These are phyloP conservation scores for Daedaleopsis sinensis DNA, from an alignment of 768 basidiomycete species.

Conservation along the genomic window DNA sequence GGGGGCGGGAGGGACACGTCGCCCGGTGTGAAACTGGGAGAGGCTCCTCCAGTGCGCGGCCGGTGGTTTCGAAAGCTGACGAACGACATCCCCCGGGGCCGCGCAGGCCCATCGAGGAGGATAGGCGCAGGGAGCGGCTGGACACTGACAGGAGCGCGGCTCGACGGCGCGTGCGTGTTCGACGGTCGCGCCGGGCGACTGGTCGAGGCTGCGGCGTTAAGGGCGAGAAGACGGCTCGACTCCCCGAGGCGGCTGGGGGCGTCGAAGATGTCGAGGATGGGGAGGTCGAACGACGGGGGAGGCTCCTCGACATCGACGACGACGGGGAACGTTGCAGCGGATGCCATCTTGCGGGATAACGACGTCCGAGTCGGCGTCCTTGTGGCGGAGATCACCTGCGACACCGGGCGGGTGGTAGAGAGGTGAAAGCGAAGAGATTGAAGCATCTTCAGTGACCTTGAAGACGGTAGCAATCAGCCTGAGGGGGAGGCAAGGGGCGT, in stretches of 20 bases:
- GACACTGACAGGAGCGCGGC: neutral
- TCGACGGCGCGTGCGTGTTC: neutral
- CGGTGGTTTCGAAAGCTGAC: neutral
- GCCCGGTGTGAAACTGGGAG: conserved; percentile 21
- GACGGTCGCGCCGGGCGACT: conserved; percentile 22
- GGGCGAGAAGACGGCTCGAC: conserved; percentile 31
- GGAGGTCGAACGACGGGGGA: conserved; percentile 21
- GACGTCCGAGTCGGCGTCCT: neutral
- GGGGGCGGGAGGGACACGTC: conserved; percentile 34
- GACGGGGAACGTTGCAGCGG: conserved; percentile 7
- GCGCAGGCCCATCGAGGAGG: conserved; percentile 53
- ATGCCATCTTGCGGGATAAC: neutral
- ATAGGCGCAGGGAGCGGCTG: conserved; percentile 45
- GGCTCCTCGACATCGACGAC: conserved; percentile 12
- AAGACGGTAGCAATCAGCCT: neutral
- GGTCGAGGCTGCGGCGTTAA: conserved; percentile 5
- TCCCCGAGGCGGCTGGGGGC: conserved; percentile 45
- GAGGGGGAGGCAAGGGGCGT: neutral
- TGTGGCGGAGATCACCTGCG: neutral
- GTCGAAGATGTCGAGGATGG: conserved; percentile 56
- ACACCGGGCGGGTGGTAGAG: neutral
- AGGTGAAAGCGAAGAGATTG: neutral
- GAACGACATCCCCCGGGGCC: conserved; percentile 29
- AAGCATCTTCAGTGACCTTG: neutral
- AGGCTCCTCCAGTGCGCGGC: neutral